Conservation (phyloP, 2,329 filamentous ascomycete genomes). For the Lojkania enalia region DNA sequence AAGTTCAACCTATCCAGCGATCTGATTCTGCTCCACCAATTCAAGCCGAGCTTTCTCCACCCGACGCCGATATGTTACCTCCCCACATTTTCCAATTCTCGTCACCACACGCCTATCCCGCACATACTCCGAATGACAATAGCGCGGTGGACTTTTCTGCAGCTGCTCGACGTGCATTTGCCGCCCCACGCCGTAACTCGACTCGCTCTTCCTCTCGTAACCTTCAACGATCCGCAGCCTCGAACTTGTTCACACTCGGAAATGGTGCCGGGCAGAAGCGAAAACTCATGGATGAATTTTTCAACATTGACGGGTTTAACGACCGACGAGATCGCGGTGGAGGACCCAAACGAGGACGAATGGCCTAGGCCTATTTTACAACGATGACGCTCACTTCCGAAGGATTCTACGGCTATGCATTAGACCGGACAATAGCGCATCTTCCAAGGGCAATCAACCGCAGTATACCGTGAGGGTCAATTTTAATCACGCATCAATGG, state of each 20-base stretch:
- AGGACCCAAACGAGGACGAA: slow-evolving; percentile 45
- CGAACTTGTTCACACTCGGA: slow-evolving; percentile 55
- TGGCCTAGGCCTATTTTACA: slow-evolving; percentile 34
- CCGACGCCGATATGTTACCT: slow-evolving; percentile 31
- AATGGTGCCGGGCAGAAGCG: slow-evolving; percentile 72
- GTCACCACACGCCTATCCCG: slow-evolving; percentile 62
- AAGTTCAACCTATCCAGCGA: slow-evolving; percentile 22
- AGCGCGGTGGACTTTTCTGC: slow-evolving; percentile 29
- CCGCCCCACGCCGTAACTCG: slow-evolving; percentile 35
- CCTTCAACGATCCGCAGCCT: slow-evolving; percentile 35
- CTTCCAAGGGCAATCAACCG: too few species aligned
- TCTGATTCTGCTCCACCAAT: slow-evolving; percentile 39
- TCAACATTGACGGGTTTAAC: slow-evolving; percentile 68
- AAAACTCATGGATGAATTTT: slow-evolving; percentile 73
- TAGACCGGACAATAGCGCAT: too few species aligned
- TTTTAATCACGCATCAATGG: too few species aligned
- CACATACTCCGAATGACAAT: slow-evolving; percentile 43
- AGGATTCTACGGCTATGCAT: too few species aligned
- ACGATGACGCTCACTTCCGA: too few species aligned
- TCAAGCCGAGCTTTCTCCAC: slow-evolving; percentile 43
- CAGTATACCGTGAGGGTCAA: too few species aligned
- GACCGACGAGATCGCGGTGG: slow-evolving; percentile 59
- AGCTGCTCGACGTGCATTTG: slow-evolving; percentile 37
- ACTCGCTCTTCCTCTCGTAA: slow-evolving; percentile 42
- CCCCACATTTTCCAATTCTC: slow-evolving; percentile 67